These are phyloP conservation scores for Kandelia obovata DNA, from an alignment of 345 rosid species.

Conservation along the genomic window DNA sequence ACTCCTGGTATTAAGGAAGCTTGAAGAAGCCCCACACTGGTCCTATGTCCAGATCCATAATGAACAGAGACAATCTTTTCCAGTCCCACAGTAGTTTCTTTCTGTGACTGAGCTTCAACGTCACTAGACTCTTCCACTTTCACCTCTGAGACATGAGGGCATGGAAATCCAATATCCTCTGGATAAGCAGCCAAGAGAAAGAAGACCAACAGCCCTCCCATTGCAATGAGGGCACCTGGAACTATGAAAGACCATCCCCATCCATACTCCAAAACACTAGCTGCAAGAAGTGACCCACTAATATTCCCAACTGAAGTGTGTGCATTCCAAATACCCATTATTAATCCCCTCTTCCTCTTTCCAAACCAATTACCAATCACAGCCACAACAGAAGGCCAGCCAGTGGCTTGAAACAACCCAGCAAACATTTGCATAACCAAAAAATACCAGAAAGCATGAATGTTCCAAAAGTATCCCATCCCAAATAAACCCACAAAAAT, in stretches of 20 bases:
- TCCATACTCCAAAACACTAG: conserved; percentile 67
- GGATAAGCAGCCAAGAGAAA: conserved; percentile 76
- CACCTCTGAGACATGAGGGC: conserved; percentile 23
- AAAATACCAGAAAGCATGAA: conserved; percentile 61
- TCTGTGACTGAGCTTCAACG: conserved; percentile 33
- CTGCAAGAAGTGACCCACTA: conserved; percentile 75
- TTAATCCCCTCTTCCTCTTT: conserved; percentile 81
- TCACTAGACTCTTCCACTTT: conserved; percentile 11
- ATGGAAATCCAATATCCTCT: conserved; percentile 70
- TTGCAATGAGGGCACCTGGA: conserved; percentile 58
- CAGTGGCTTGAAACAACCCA: conserved; percentile 82
- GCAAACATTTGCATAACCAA: conserved; percentile 75
- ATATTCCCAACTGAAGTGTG: conserved; percentile 84
- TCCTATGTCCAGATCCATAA: conserved; percentile 42
- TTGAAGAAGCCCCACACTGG: conserved; percentile 68
- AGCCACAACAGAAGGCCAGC: conserved; percentile 95
- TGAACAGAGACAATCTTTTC: neutral
- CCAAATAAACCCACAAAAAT: conserved; percentile 77
- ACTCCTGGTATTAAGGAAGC: conserved; percentile 87
- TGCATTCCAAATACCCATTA: conserved; percentile 96
- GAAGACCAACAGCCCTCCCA: conserved; percentile 64
- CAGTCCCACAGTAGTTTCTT: conserved; percentile 17
- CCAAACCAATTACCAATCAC: conserved; percentile 35
- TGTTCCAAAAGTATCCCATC: conserved; percentile 72
- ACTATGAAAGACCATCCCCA: conserved; percentile 95